Conservation (phyloP, 2,329 filamentous ascomycete species). For the Xylaria sp. region DNA sequence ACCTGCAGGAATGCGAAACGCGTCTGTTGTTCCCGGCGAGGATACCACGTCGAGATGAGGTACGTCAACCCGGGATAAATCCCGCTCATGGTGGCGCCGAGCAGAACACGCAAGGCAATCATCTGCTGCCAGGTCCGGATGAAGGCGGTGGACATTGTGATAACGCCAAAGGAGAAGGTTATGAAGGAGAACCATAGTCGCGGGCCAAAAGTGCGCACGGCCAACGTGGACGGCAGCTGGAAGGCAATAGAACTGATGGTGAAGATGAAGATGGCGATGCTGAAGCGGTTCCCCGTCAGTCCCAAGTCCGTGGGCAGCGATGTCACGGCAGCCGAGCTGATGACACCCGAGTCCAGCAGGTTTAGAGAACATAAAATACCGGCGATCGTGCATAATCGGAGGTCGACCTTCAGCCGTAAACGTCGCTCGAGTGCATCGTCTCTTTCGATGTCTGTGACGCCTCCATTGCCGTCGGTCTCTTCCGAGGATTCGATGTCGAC, state of each 20-base stretch:
- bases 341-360: conserved; percentile 75
- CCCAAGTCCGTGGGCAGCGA: conserved; percentile 72
- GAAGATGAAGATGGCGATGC: conserved; percentile 78
- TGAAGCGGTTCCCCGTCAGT: conserved; percentile 72
- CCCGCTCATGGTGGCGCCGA: conserved; percentile 70
- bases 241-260: conserved; percentile 74
- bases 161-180: conserved; percentile 67
- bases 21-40: conserved; percentile 71
- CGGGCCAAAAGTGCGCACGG: conserved; percentile 72
- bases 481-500: conserved; percentile 30
- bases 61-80: conserved; percentile 63
- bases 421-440: conserved; percentile 41
- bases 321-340: conserved; percentile 75
- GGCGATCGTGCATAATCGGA: conserved; percentile 75
- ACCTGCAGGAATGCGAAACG: conserved; percentile 72
- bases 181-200: conserved; percentile 72
- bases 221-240: conserved; percentile 74
- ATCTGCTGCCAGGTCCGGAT: conserved; percentile 74
- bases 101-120: conserved; percentile 72
- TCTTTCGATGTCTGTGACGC: conserved; percentile 23
- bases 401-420: conserved; percentile 69
- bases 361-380: conserved; percentile 76
- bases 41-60: conserved; percentile 69
- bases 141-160: conserved; percentile 75
- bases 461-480: conserved; percentile 14